These are phyloP conservation scores for Aspergillus novofumigatus DNA, from an alignment of 2,329 filamentous ascomycete species.

Conservation along the genomic window DNA sequence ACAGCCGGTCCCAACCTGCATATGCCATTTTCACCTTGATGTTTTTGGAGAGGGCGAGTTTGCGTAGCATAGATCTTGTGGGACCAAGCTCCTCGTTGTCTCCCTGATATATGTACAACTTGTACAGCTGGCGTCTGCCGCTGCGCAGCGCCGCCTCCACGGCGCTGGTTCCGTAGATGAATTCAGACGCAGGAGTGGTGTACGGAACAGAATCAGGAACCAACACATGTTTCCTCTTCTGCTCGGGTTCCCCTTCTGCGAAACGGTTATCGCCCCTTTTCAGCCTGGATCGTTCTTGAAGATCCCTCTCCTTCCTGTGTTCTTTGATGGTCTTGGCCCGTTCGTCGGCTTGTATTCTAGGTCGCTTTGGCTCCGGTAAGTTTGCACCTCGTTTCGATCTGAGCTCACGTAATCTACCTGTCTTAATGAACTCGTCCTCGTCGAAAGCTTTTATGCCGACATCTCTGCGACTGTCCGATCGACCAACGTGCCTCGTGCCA, in stretches of 20 bases:
- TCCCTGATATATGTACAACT: conserved; percentile 70
- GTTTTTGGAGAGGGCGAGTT: conserved; percentile 37
- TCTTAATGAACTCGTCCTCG: conserved; percentile 28
- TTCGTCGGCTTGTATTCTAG: conserved; percentile 1
- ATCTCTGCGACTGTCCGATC: background rate
- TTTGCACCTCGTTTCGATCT: background rate
- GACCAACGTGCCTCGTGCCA: background rate
- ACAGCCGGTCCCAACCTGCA: conserved; percentile 58
- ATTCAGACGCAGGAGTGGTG: conserved; percentile 84
- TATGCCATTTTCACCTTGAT: conserved; percentile 60
- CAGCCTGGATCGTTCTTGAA: background rate
- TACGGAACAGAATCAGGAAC: conserved; percentile 55
- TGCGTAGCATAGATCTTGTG: conserved; percentile 34
- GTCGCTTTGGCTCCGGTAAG: background rate
- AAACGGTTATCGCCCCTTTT: conserved; percentile 10
- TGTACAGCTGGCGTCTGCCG: conserved; percentile 70
- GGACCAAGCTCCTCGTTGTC: conserved; percentile 50
- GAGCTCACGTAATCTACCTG: conserved; percentile 26
- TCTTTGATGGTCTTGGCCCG: background rate
- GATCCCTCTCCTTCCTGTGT: background rate
- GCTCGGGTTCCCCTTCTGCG: conserved; percentile 27
- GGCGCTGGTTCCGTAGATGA: conserved; percentile 79
- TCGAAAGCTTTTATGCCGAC: conserved; percentile 17
- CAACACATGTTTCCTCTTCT: conserved; percentile 30
- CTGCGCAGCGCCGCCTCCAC: conserved; percentile 74